These are phyloP conservation scores for Centrapalus pauciflorus DNA, from an alignment of 129 eudicot genomes.

Conservation along the genomic window DNA sequence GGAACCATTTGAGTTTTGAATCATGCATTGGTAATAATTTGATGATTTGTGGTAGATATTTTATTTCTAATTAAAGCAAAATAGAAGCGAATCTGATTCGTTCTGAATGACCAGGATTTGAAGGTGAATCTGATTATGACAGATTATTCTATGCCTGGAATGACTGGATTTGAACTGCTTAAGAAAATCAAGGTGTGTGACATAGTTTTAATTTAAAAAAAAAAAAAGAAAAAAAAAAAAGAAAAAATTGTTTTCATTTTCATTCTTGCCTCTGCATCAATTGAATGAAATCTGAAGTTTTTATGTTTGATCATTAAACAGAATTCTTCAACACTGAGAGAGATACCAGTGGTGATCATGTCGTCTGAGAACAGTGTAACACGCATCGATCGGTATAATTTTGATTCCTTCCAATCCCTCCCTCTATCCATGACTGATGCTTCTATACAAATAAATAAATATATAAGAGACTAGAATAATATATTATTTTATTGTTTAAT, in stretches of 20 bases:
- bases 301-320: conserved; percentile 24
- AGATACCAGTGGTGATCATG: conserved; percentile 94
- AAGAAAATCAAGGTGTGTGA: conserved; percentile 77
- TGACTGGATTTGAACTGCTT: conserved; percentile 95
- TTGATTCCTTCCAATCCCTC: background rate
- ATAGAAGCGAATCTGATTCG: conserved; percentile 3
- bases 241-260: background rate
- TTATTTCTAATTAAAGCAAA: background rate
- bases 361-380: conserved; percentile 76
- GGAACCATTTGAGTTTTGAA: background rate
- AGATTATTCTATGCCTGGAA: conserved; percentile 96
- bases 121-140: conserved; percentile 91
- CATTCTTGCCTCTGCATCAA: background rate
- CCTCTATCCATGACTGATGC: background rate
- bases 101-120: conserved; percentile 46
- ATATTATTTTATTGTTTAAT: too few relatives aligned
- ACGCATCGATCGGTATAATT: conserved; percentile 72
- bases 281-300: background rate
- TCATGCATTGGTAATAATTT: background rate
- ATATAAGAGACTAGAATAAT: too few relatives aligned
- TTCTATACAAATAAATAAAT: too few relatives aligned
- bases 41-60: background rate
- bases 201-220: background rate
- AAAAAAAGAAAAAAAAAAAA: too few relatives aligned
- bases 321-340: conserved; percentile 62